phyloP scores from a whole-genome alignment of 2,329 filamentous ascomycete species.

The Chrysosporium queenslandicum region DNA sequence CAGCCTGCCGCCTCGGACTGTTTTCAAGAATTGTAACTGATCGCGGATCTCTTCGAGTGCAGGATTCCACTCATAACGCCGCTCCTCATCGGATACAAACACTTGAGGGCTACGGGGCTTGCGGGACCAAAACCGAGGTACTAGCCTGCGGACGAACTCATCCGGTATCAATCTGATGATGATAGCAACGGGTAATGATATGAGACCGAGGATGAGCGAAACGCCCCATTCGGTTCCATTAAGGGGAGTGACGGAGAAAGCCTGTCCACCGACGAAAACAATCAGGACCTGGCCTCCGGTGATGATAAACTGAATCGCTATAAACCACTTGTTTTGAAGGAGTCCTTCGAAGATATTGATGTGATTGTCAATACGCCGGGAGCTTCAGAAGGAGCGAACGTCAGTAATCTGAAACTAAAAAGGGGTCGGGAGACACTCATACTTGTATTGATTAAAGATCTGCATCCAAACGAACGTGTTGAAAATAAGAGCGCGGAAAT shows the following conservation, averaged over 20 bases:
- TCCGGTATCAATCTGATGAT: conserved; percentile 53
- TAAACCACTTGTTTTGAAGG: conserved; percentile 41
- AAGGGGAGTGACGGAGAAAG: conserved; percentile 53
- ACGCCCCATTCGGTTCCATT: conserved; percentile 60
- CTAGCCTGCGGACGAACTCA: conserved; percentile 40
- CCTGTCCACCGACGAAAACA: conserved; percentile 57
- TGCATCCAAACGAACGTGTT: conserved; percentile 99
- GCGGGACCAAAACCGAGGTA: conserved; percentile 33
- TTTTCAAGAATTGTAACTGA: conserved; percentile 54
- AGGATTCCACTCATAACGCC: conserved; percentile 48
- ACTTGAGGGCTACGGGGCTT: conserved; percentile 34
- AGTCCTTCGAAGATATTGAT: conserved; percentile 27
- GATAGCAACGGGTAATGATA: conserved; percentile 57
- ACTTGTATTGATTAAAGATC: conserved; percentile 53
- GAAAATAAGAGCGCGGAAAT: conserved; percentile 76
- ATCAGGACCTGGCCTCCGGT: conserved; percentile 62
- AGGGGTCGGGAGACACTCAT: background rate
- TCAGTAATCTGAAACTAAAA: background rate
- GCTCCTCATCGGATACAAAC: conserved; percentile 39
- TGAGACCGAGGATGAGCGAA: conserved; percentile 56
- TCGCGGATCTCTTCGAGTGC: conserved; percentile 54
- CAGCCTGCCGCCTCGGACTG: conserved; percentile 52
- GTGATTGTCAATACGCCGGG: conserved; percentile 12
- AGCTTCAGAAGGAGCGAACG: conserved; percentile 17
- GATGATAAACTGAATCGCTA: conserved; percentile 56